phyloP scores from a whole-genome alignment of 352 stramenopile genomes.

The Ochromonadaceae sp. region DNA sequence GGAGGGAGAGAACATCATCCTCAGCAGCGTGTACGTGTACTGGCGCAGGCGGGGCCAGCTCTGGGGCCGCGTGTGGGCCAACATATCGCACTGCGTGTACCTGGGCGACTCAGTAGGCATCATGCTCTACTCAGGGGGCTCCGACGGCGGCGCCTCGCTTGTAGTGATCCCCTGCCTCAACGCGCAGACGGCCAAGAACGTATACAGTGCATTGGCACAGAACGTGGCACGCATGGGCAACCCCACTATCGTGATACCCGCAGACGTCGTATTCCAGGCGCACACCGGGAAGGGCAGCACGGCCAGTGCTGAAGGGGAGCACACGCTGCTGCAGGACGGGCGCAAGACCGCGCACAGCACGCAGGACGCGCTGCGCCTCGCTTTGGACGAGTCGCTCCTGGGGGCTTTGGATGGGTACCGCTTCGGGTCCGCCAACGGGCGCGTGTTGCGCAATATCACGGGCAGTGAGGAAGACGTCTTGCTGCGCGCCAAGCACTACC shows the following conservation, averaged over 20 bases:
- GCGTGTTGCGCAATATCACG: not conserved
- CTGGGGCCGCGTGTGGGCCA: constrained; percentile 9
- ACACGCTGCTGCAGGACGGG: not conserved
- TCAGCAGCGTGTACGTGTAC: constrained; percentile 2
- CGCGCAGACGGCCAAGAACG: not conserved
- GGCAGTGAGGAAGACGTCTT: not conserved
- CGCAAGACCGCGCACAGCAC: not conserved
- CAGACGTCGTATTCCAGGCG: not conserved
- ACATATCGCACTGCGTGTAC: constrained; percentile 9
- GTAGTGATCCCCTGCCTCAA: constrained; percentile 1
- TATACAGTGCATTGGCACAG: not conserved
- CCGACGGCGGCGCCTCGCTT: not conserved
- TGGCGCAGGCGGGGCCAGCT: not conserved
- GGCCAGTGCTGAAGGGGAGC: no score
- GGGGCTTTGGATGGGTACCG: constrained; percentile 7
- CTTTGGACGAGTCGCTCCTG: not conserved
- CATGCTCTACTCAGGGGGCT: constrained; percentile 7
- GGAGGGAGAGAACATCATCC: not conserved
- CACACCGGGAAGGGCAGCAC: no score
- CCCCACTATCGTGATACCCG: not conserved
- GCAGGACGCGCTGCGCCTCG: not conserved
- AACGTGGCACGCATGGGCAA: constrained; percentile 7
- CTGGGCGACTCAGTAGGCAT: not conserved
- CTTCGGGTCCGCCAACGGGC: not conserved
- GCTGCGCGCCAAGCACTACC: not conserved